A percentile compares a stretch with the other conserved stretches of the same genome.
Conservation (phyloP, 1,284 basidiomycete genomes). For the Tilletia indica region DNA sequence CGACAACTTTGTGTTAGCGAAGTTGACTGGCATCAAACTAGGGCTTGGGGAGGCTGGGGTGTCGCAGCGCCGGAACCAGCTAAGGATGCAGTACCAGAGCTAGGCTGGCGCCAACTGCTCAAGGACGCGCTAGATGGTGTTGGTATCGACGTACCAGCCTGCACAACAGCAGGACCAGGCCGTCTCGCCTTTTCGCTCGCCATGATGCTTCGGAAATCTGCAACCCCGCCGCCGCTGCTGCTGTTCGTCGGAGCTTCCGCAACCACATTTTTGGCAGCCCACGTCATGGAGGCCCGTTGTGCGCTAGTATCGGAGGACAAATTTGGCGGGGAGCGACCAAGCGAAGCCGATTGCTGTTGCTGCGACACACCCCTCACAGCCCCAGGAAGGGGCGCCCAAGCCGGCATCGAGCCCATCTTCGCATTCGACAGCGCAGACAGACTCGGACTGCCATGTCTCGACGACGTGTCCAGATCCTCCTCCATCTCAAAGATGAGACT, state of each 20-base stretch:
- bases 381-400: background rate
- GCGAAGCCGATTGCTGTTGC: background rate
- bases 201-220: constrained; percentile 80
- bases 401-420: background rate
- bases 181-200: constrained; percentile 59
- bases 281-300: constrained; percentile 17
- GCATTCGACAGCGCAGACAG: background rate
- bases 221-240: constrained; percentile 2
- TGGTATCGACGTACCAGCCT: background rate
- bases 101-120: background rate
- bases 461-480: constrained; percentile 57
- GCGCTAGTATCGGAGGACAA: constrained; percentile 21
- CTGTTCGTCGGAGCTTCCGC: constrained; percentile 40
- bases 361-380: background rate
- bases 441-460: constrained; percentile 1
- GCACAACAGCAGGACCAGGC: constrained; percentile 20
- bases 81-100: background rate
- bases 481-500: constrained; percentile 71
- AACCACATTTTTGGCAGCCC: constrained; percentile 30
- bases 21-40: constrained; percentile 29
- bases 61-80: constrained; percentile 26
- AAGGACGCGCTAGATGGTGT: constrained; percentile 1
- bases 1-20: constrained; percentile 40
- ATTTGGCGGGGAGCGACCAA: background rate
- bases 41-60: constrained; percentile 26